Evolutionary conservation across 371 early-diverging fungal species (phyloP), one percentile per base, ranked within the genome.

Genomic region (Mucor irregularis): DNA sequence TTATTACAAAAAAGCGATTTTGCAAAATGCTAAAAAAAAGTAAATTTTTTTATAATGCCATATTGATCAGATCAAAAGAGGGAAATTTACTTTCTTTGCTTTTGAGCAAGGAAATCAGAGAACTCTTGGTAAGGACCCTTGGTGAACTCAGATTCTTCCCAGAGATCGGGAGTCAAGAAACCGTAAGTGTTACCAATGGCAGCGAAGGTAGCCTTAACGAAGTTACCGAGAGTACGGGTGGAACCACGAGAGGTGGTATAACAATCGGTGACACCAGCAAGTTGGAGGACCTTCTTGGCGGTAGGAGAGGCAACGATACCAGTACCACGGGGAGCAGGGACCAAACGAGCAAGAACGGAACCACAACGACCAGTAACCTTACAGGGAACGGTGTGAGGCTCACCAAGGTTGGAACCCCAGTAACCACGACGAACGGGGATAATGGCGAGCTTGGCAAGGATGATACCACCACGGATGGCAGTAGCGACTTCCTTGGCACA

Each of bases 351-450:
- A 62, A 90, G 76, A 60, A 94, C 92, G 73, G 97, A 96, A 74
- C 99, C 99, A 85, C 97, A 98, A 90, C 98, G 98, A 73, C 99
- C 99, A 64, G 97, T 96, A 69, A 96, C 97, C 91, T 96, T 98
- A 84, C 87, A 83, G 50, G 98, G 97, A 57, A 99, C 99, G 64
- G 99, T 99, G 92, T 99, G 99, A 68, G 97, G 95, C 57, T 91
- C 93, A 86, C 98, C 98, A 68, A 97, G 84, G 66, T 84, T 81
- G 77, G 95, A 88, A 76, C 98, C 98, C 99, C 99, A 99, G 88
- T 95, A 97, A 72, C 99, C 99, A 78, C 97, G 93, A 78, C 98
- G 95, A 59, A 99, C 97, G 62, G 99, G 99, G 78, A 97, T 90
- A 72, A 98, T 88, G 63, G 92, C 89, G 64, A 98, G 91, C 91